These are phyloP conservation scores for Corylus americana DNA, from an alignment of 306 rosid genomes.

Conservation along the genomic window DNA sequence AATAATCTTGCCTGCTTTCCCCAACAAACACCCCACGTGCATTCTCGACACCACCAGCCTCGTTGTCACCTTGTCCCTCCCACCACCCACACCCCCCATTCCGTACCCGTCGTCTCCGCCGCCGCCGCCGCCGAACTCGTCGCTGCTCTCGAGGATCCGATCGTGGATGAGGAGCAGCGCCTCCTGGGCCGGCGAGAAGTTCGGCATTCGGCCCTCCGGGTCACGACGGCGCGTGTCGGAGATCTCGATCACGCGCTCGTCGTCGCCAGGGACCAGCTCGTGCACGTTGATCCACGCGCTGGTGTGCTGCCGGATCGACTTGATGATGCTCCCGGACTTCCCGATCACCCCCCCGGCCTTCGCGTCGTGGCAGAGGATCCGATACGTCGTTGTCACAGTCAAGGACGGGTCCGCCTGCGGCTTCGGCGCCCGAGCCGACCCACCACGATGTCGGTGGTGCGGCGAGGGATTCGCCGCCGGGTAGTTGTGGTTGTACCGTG, in stretches of 20 bases:
- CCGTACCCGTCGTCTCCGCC: conserved; percentile 71
- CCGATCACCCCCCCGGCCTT: conserved; percentile 97
- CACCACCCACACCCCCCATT: conserved; percentile 42
- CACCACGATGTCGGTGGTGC: conserved; percentile 60
- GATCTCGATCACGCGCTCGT: conserved; percentile 93
- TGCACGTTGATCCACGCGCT: conserved; percentile 99
- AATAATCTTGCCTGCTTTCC: conserved; percentile 98
- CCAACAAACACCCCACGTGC: conserved; percentile 97
- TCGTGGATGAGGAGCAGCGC: conserved; percentile 85
- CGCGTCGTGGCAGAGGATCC: conserved; percentile 85
- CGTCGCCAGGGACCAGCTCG: conserved; percentile 83
- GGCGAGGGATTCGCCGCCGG: conserved; percentile 4
- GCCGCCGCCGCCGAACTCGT: conserved; percentile 46
- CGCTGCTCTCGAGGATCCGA: conserved; percentile 83
- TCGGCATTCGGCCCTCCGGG: conserved; percentile 91
- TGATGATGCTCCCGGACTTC: conserved; percentile 91
- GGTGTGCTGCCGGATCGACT: conserved; percentile 94
- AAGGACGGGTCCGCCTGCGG: conserved; percentile 48
- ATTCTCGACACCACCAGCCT: conserved; percentile 92
- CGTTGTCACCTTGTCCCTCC: conserved; percentile 64
- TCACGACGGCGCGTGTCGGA: conserved; percentile 95
- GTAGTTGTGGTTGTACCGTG: conserved; percentile 83
- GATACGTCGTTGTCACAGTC: conserved; percentile 72
- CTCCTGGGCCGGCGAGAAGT: conserved; percentile 97
- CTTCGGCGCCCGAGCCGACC: conserved; percentile 50